Evolutionary conservation across 1,284 basidiomycete species (phyloP).

Genomic region (Boletellus deceptivus): DNA sequence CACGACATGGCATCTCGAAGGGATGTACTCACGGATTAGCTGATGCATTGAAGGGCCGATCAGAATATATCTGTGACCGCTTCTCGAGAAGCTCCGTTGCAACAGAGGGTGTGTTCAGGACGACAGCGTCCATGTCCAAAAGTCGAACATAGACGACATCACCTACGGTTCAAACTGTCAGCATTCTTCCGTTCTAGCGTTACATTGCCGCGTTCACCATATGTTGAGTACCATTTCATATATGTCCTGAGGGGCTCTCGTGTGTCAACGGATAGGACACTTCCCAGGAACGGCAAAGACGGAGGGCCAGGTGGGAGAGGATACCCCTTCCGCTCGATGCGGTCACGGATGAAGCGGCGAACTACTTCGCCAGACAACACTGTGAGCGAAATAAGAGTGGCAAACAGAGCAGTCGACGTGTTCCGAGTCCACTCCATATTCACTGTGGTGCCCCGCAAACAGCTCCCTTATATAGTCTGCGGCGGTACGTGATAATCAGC

Average conservation of each 20-base stretch:
- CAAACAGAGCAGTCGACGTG: constrained; percentile 2
- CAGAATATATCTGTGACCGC: constrained; percentile 22
- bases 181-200: neutral
- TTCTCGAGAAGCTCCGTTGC: constrained; percentile 19
- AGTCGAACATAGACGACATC: constrained; percentile 22
- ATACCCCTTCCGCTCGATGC: constrained; percentile 10
- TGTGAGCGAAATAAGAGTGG: neutral
- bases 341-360: constrained; percentile 6
- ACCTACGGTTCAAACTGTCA: constrained; percentile 10
- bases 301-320: constrained; percentile 19
- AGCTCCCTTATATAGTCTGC: constrained; percentile 13
- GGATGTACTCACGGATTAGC: constrained; percentile 14
- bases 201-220: constrained; percentile 10
- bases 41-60: constrained; percentile 19
- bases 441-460: neutral
- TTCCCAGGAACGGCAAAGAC: constrained; percentile 19
- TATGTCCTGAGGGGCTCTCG: constrained; percentile 16
- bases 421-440: constrained; percentile 15
- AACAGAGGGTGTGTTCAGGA: constrained; percentile 17
- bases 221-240: constrained; percentile 15
- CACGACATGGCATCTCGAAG: neutral
- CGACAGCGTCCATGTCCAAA: constrained; percentile 20
- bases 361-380: neutral
- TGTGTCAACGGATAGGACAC: constrained; percentile 9
- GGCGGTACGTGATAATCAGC: too few species aligned